phyloP scores from a whole-genome alignment of 495 filamentous ascomycete genomes.

The Oidiodendron maius region DNA sequence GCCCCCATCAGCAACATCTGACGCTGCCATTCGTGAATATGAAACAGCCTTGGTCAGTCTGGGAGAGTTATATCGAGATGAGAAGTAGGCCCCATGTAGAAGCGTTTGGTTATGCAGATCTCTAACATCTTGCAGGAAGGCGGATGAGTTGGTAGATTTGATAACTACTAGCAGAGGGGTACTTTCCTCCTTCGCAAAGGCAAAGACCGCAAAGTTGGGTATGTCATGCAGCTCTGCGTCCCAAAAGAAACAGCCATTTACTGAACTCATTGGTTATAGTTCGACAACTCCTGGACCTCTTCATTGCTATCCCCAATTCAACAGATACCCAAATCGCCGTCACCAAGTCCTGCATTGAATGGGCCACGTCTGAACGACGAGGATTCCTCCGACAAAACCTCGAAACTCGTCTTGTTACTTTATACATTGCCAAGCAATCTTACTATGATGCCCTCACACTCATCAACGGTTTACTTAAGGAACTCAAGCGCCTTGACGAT shows the following conservation, averaged over 20 bases:
- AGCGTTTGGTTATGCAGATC: neutral
- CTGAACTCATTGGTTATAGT: slow-evolving; percentile 47
- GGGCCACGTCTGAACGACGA: slow-evolving; percentile 87
- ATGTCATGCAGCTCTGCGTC: slow-evolving; percentile 25
- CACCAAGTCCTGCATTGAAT: slow-evolving; percentile 98
- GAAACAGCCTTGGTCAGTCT: slow-evolving; percentile 77
- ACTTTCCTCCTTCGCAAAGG: slow-evolving; percentile 93
- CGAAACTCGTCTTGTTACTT: slow-evolving; percentile 85
- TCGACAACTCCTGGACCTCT: slow-evolving; percentile 93
- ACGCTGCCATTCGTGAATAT: slow-evolving; percentile 81
- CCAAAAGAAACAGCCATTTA: neutral
- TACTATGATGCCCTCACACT: slow-evolving; percentile 96
- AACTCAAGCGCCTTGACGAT: slow-evolving; percentile 96
- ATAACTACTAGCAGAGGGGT: slow-evolving; percentile 85
- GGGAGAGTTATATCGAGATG: slow-evolving; percentile 88
- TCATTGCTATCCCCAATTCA: slow-evolving; percentile 87
- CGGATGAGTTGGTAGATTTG: slow-evolving; percentile 83
- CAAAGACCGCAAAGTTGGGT: slow-evolving; percentile 98
- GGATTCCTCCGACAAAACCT: slow-evolving; percentile 97
- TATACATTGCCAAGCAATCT: slow-evolving; percentile 93
- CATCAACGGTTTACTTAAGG: slow-evolving; percentile 89
- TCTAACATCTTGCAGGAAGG: slow-evolving; percentile 43
- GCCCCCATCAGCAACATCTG: slow-evolving; percentile 70
- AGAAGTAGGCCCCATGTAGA: slow-evolving; percentile 45
- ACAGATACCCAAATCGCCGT: slow-evolving; percentile 87